Evolutionary conservation across 1,139 yeast genomes (phyloP), one percentile per base, ranked within the genome.

Genomic region (Pichia sp.): DNA sequence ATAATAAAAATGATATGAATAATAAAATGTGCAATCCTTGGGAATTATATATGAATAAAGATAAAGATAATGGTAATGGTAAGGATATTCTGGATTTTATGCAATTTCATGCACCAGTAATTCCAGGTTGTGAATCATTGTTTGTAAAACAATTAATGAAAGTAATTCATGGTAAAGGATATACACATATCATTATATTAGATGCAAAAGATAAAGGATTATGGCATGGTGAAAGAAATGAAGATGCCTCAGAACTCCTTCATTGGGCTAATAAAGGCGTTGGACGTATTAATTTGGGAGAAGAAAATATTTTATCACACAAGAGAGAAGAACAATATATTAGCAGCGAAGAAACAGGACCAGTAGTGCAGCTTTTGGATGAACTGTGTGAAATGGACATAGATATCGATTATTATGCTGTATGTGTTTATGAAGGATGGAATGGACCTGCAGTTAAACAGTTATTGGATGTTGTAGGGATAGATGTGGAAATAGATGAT

Each of bases 41-140:
- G 40, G 55, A 52, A 36, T 34, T 43, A 7, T 46, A 44, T 45
- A 65, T 68, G 43, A 65, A 65, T 2, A 58, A 54, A 7, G 43
- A 34, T 7, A 34, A 34, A 4, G 51, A 51, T 8, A 50, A 30
- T 5, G 39, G 29, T 2, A 36, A 11, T n/a, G 30, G 25, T 8
- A 30, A 18, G 18, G 18, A 18, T 18, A 18, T 18, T 18, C 18
- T 29, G 11, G 53, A 45, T 18, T 34, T 87, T 18, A 61, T 92
- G 5, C 97, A 89, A 60, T 88, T 88, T 59, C 69, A 97, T 45
- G 78, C 96, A 0, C 97, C 98, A 0, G 74, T 89, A 2, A 70
- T 90, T 18, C 85, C 94, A 0, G 82, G 84, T 1, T 79, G 72
- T 54, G 70, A 76, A 31, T 65, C 67, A 35, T 66, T 67, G 31